These are phyloP conservation scores for Ceratobasidium theobromae DNA, from an alignment of 1,284 basidiomycete genomes.

Conservation along the genomic window DNA sequence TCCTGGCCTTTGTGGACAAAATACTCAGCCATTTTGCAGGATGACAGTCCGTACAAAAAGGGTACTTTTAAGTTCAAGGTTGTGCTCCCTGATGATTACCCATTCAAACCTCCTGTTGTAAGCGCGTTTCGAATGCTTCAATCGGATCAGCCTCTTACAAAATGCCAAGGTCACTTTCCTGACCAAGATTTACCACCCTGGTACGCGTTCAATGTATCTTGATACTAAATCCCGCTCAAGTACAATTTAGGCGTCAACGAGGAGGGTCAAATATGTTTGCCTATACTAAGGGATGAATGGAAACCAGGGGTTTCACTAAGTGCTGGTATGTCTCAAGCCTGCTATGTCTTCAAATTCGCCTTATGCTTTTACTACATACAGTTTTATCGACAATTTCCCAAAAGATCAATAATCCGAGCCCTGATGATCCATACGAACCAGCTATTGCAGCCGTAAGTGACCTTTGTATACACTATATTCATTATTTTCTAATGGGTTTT, in stretches of 20 bases:
- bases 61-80: conserved; percentile 80
- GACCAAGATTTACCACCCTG: conserved; percentile 91
- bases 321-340: conserved; percentile 53
- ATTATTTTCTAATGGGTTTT: conserved; percentile 5
- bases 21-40: conserved; percentile 46
- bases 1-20: not conserved
- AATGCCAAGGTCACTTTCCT: conserved; percentile 70
- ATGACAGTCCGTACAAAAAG: conserved; percentile 79
- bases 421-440: conserved; percentile 87
- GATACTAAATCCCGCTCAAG: not conserved
- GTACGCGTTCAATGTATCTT: conserved; percentile 45
- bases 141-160: not conserved
- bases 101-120: conserved; percentile 87
- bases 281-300: conserved; percentile 86
- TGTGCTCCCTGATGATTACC: conserved; percentile 73
- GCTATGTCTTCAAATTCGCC: not conserved
- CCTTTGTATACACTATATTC: not conserved
- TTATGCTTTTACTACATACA: conserved; percentile 42
- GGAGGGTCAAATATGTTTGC: conserved; percentile 81
- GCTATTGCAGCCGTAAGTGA: conserved; percentile 71
- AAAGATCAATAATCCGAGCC: conserved; percentile 83
- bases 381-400: conserved; percentile 80
- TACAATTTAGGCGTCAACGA: conserved; percentile 60
- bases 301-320: conserved; percentile 82
- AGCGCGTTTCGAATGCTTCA: conserved; percentile 37